These are phyloP conservation scores for Penicillium odoratum DNA, from an alignment of 495 filamentous ascomycete species.

Conservation along the genomic window DNA sequence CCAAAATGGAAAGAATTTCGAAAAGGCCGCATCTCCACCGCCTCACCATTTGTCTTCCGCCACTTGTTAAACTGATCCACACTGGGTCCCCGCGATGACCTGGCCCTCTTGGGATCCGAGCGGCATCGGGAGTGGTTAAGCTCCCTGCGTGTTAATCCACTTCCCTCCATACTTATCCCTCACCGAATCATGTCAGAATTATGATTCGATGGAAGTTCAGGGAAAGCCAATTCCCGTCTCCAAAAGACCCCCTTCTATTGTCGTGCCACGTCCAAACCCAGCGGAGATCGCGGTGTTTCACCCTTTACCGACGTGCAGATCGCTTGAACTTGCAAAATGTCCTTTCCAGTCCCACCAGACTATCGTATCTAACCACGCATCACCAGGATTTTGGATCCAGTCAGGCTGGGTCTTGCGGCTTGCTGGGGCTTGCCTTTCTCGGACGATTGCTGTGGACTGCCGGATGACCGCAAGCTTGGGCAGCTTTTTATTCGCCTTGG, in stretches of 20 bases:
- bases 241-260: neutral
- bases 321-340: conserved; percentile 8
- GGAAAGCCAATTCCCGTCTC: conserved; percentile 1
- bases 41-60: conserved; percentile 14
- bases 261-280: conserved; percentile 1
- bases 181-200: conserved; percentile 27
- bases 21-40: conserved; percentile 4
- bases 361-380: conserved; percentile 2
- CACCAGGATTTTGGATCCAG: conserved; percentile 2
- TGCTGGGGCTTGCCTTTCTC: conserved; percentile 13
- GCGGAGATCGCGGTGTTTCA: conserved; percentile 15
- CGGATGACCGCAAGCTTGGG: conserved; percentile 13
- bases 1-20: neutral
- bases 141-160: conserved; percentile 10
- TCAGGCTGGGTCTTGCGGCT: conserved; percentile 12
- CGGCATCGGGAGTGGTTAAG: conserved; percentile 11
- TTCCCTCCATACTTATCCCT: conserved; percentile 2
- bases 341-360: conserved; percentile 5
- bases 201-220: conserved; percentile 9
- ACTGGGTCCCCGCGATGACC: conserved; percentile 40
- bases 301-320: conserved; percentile 19
- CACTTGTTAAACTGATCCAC: neutral
- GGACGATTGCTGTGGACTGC: conserved; percentile 17
- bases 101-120: conserved; percentile 25
- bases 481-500: conserved; percentile 11